A percentile compares a stretch with the other conserved stretches of the same genome.
Evolutionary conservation across 257 asterid species (phyloP).

Genomic region (Nyctanthes arbortristis): DNA sequence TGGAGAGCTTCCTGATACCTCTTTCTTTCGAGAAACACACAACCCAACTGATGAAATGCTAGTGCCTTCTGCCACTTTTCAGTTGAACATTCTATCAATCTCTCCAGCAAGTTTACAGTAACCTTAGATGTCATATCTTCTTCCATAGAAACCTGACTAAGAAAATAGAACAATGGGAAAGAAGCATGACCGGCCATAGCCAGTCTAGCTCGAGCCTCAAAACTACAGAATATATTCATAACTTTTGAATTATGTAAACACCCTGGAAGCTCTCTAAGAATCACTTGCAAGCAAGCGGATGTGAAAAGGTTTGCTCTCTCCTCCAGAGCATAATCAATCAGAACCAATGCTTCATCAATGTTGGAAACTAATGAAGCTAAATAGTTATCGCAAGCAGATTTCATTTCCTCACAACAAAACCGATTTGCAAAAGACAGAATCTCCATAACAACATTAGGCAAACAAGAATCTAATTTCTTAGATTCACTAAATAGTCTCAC

Average conservation of each 20-base stretch:
- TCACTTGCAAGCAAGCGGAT: constrained; percentile 49
- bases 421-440: constrained; percentile 48
- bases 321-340: constrained; percentile 52
- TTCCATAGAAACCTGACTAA: constrained; percentile 48
- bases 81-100: constrained; percentile 47
- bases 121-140: constrained; percentile 42
- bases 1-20: constrained; percentile 41
- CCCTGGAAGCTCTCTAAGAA: constrained; percentile 48
- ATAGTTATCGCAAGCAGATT: constrained; percentile 45
- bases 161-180: constrained; percentile 48
- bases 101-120: constrained; percentile 40
- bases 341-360: constrained; percentile 44
- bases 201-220: constrained; percentile 43
- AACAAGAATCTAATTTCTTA: constrained; percentile 31
- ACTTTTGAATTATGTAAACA: constrained; percentile 40
- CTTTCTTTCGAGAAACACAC: constrained; percentile 42
- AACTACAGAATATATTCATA: constrained; percentile 42
- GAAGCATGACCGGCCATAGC: constrained; percentile 43
- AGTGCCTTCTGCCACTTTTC: constrained; percentile 47
- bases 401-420: constrained; percentile 52
- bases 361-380: constrained; percentile 43
- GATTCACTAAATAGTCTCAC: constrained; percentile 36
- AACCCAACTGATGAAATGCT: constrained; percentile 46
- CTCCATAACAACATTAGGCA: constrained; percentile 41
- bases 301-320: constrained; percentile 42